Evolutionary conservation across 2,329 filamentous ascomycete genomes (phyloP), one percentile per base, ranked within the genome.

Genomic region (Sphaerostilbella broomeana): DNA sequence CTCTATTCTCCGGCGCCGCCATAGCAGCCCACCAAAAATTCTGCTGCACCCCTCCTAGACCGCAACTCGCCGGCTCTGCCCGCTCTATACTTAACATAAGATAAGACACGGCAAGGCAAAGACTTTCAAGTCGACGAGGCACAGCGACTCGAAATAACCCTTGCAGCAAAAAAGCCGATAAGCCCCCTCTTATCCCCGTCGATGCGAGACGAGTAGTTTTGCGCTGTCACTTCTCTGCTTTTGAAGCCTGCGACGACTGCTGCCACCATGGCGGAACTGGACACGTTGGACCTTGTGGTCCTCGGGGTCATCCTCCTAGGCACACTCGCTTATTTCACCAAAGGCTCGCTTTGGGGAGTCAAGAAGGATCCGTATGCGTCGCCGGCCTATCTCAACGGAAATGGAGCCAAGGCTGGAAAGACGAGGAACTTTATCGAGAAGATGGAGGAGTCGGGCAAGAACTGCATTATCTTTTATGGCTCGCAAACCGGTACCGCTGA

Each of bases 401-500:
- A 75, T 63, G 78, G 74, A 49, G 72, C 73, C 48, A 94, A 86
- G 68, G 73, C 84, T 8, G 86, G 82, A 52, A 89, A 88, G 70
- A 90, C 89, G 45, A 76, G 92, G 52, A 89, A 95, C 63, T 89
- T 98, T 48, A 60, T 95, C 45, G 86, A 97, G 73, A 94, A 94
- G 69, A 84, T 98, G 81, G 86, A 95, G 16, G 88, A 97, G 69
- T 81, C 79, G 9, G 83, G 81, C 63, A 98, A 97, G 72, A 97
- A 98, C 69, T 95, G 90, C 63, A 83, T 98, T 49, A 84, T 98
- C 56, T 95, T 98, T 72, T 98, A 95, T 61, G 92, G 92, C 51
- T 98, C 92, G 21, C 92, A 98, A 69, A 98, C 92, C 15, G 92
- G 92, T 55, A 98, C 92, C 27, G 92, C 92, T 35, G 94, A 98